Evolutionary conservation across 306 rosid genomes (phyloP), one percentile per base, ranked within the genome.

Genomic region (Vigna reflexopilosa): DNA sequence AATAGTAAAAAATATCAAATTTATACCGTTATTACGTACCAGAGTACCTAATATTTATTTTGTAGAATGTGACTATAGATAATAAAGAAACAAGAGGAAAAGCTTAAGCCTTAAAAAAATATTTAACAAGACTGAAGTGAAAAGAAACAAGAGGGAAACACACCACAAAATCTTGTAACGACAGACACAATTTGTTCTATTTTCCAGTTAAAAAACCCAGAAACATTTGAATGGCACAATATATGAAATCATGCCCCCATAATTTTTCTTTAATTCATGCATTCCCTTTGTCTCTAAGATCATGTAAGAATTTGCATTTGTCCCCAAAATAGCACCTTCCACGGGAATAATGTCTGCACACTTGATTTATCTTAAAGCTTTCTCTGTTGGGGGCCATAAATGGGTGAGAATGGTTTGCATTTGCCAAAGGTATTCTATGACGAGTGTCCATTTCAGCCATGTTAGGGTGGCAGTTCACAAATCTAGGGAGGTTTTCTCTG

Each of bases 291-390:
- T 73, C 78, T 73, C 85, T 58, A 32, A n/a, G 64, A 24, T 73
- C 88, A 83, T 95, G 98, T 3, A 76, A 78, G 80, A 83, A 95
- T 70, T 86, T 95, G 86, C 98, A 92, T 19, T 54, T 88, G 38
- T 88, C 91, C 57, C 98, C 96, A 49, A 24, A 91, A 80, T 74
- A 50, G 72, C 98, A 91, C 70, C 89, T 73, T 17, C 98, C 92
- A 81, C 80, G 88, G 6, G 88, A 85, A 77, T 80, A 92, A 69
- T 88, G 57, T 42, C 81, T 82, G 78, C 98, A 92, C 40, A 61
- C 70, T 81, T 87, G 96, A 45, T 75, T 88, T 54, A 56, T 84
- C 79, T 1, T 55, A 30, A 50, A 45, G 63, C 67, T 47, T 73
- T 81, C 84, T 78, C 80, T 48, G 3, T 32, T 36, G 15, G 17